phyloP scores from a whole-genome alignment of 768 basidiomycete genomes.

The Tylopilus cervinicoccineus region DNA sequence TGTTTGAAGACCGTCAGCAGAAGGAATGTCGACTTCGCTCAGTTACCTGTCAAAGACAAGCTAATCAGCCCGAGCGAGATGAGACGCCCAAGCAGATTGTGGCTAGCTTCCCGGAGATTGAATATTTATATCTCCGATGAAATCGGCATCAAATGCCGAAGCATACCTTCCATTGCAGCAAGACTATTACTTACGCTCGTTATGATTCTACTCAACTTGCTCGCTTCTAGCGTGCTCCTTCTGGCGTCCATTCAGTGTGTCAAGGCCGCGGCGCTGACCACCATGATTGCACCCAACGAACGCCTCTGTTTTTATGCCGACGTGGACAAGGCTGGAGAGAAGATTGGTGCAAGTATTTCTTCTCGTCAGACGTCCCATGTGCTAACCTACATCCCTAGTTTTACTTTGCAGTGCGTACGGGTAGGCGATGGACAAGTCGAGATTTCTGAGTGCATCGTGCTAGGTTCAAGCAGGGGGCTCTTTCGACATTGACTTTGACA shows the following conservation, averaged over 20 bases:
- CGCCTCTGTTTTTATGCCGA: constrained; percentile 92
- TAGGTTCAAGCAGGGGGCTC: constrained; percentile 96
- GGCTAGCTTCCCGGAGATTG: constrained; percentile 9
- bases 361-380: neutral
- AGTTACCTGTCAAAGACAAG: constrained; percentile 17
- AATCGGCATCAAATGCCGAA: constrained; percentile 26
- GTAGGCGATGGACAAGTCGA: neutral
- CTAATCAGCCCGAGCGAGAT: neutral
- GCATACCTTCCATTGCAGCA: neutral
- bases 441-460: neutral
- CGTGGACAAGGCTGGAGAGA: constrained; percentile 93
- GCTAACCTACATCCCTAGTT: constrained; percentile 49
- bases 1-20: neutral
- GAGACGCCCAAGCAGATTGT: neutral
- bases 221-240: constrained; percentile 24
- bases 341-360: constrained; percentile 68
- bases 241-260: constrained; percentile 32
- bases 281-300: constrained; percentile 72
- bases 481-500: constrained; percentile 92
- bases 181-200: constrained; percentile 1
- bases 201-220: constrained; percentile 23
- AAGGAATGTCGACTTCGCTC: neutral
- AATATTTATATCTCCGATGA: constrained; percentile 12
- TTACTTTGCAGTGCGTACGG: constrained; percentile 83
- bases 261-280: constrained; percentile 71